A percentile compares a stretch with the other conserved stretches of the same genome.
These are phyloP conservation scores for Zygoascus bituminiphila DNA, from an alignment of 805 yeast genomes.

Conservation along the genomic window DNA sequence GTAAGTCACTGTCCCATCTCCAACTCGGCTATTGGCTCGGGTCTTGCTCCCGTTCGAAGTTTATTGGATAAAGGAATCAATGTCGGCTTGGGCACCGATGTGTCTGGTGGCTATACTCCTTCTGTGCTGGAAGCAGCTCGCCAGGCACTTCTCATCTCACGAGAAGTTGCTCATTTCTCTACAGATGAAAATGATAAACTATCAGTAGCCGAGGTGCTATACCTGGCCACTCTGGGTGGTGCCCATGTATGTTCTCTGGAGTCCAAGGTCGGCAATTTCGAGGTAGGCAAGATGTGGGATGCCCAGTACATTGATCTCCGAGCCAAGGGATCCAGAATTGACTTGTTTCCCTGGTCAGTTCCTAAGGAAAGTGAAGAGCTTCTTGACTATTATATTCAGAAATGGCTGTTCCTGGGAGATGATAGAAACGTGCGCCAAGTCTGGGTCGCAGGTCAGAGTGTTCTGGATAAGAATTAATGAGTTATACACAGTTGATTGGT, in stretches of 20 bases:
- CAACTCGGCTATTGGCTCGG: slow-evolving; percentile 79
- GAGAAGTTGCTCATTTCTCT: slow-evolving; percentile 56
- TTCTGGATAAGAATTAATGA: not conserved
- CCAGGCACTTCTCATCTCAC: slow-evolving; percentile 63
- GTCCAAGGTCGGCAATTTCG: slow-evolving; percentile 58
- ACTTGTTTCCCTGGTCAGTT: slow-evolving; percentile 68
- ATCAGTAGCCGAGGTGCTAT: slow-evolving; percentile 62
- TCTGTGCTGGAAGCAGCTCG: slow-evolving; percentile 58
- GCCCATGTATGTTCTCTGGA: slow-evolving; percentile 63
- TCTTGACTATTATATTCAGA: slow-evolving; percentile 56
- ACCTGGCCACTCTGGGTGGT: slow-evolving; percentile 83
- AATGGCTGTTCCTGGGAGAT: slow-evolving; percentile 93
- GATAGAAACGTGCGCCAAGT: slow-evolving; percentile 78
- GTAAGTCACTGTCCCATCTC: slow-evolving; percentile 92
- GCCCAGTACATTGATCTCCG: slow-evolving; percentile 66
- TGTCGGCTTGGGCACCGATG: slow-evolving; percentile 75
- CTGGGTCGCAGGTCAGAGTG: slow-evolving; percentile 42
- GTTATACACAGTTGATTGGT: too few relatives aligned
- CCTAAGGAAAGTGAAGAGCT: slow-evolving; percentile 24
- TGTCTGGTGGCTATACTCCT: slow-evolving; percentile 69
- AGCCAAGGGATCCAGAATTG: slow-evolving; percentile 50
- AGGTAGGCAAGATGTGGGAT: slow-evolving; percentile 74
- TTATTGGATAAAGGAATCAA: slow-evolving; percentile 57
- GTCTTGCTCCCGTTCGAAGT: slow-evolving; percentile 77
- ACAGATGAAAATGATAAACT: slow-evolving; percentile 42